Evolutionary conservation across 805 yeast species (phyloP), one percentile per base, ranked within the genome.

Genomic region (Barnettozyma siamensis): DNA sequence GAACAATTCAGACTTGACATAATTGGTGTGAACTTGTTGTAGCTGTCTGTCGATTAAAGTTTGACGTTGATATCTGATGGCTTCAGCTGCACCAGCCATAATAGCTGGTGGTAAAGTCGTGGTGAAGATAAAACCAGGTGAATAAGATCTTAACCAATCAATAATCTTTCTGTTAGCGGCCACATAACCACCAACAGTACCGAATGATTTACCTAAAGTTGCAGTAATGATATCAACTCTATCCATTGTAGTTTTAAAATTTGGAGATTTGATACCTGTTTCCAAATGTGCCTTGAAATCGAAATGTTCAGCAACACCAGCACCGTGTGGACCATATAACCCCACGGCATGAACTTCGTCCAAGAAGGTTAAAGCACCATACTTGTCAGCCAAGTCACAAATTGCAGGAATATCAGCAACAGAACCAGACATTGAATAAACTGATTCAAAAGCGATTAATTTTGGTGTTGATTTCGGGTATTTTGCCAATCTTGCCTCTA

Each of bases 301-400:
- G 56, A 84, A 72, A 63, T 93, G 99, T 66, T 93, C 99, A 36
- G 98, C 96, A 41, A 93, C 98, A 68, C 99, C 99, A 27, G 96
- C 99, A 60, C 99, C 99, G 57, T 86, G 96, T 45, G 99, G 98
- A 56, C 99, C 99, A 61, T 93, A 93, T 82, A 93, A 76, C 42
- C 99, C 99, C 35, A 93, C 98, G 28, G 99, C 98, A 59, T 93
- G 99, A 30, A 93, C 99, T 66, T 93, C 99, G 63, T 93, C 99
- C 62, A 93, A 72, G 65, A 93, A 93, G 24, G 99, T 93, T 55
- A 93, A 66, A 35, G 98, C 98, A 47, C 98, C 98, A 62, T 93
- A 93, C 66, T 93, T 88, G 40, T 93, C 96, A 31, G 99, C 99
- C 58, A 93, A 73, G 54, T 89, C 96, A 63, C 97, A 91, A 51